Conservation (phyloP, 2,329 filamentous ascomycete genomes). For the Dactylellina cionopaga region DNA sequence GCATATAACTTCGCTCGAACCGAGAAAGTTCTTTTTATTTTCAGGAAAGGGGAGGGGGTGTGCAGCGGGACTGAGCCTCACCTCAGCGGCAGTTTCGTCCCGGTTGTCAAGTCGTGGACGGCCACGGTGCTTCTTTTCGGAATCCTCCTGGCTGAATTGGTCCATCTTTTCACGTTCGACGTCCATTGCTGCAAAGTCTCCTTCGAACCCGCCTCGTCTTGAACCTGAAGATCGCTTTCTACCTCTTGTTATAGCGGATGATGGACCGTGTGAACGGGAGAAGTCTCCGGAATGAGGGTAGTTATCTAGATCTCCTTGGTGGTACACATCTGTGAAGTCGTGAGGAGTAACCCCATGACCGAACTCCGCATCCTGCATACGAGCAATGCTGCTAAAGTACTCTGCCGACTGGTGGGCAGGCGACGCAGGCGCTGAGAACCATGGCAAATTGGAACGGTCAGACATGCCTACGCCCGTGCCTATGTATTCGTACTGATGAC, state of each 20-base stretch:
- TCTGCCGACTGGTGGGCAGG: conserved; percentile 50
- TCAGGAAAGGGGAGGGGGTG: conserved; percentile 23
- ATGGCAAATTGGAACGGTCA: conserved; percentile 53
- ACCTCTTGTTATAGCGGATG: conserved; percentile 47
- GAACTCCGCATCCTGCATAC: conserved; percentile 52
- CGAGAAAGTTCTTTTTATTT: conserved; percentile 24
- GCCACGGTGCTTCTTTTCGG: conserved; percentile 73
- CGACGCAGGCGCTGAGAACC: conserved; percentile 52
- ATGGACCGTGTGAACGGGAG: conserved; percentile 43
- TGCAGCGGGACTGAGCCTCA: conserved; percentile 63
- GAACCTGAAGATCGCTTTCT: conserved; percentile 49
- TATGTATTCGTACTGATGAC: conserved; percentile 53
- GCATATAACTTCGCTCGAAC: conserved; percentile 31
- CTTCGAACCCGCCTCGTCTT: conserved; percentile 49
- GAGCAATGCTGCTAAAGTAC: conserved; percentile 50
- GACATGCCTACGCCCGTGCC: conserved; percentile 49
- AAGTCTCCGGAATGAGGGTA: conserved; percentile 48
- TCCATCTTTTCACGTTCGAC: conserved; percentile 50
- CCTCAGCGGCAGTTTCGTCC: conserved; percentile 80
- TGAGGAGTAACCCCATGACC: conserved; percentile 51
- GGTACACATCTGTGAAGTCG: conserved; percentile 52
- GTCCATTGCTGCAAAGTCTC: conserved; percentile 49
- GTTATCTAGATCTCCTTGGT: conserved; percentile 52
- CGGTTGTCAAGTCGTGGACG: conserved; percentile 79
- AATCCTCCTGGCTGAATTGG: conserved; percentile 60